A percentile compares a stretch with the other conserved stretches of the same genome.
These are phyloP conservation scores for Geotrichum histeridarum DNA, from an alignment of 1,139 yeast species.

Conservation along the genomic window DNA sequence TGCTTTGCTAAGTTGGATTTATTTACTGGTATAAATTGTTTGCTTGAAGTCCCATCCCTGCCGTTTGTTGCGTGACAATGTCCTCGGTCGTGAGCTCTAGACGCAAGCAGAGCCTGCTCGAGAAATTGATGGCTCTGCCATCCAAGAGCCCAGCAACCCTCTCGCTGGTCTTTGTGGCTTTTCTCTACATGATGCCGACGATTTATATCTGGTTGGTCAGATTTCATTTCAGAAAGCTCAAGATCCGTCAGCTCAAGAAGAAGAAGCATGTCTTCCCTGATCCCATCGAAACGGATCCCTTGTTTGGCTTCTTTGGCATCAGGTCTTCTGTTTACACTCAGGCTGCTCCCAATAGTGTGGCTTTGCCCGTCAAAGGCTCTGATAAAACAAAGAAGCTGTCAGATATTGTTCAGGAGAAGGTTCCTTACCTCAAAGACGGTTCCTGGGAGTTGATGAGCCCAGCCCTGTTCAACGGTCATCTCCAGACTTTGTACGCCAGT, in stretches of 20 bases:
- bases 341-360: constrained; percentile 29
- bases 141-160: background rate
- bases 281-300: background rate
- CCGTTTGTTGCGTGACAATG: too few species aligned
- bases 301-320: constrained; percentile 15
- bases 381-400: constrained; percentile 35
- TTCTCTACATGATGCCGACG: background rate
- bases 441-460: constrained; percentile 43
- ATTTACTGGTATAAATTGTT: too few species aligned
- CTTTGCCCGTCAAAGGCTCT: constrained; percentile 36
- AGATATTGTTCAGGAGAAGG: constrained; percentile 41
- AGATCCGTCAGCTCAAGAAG: background rate
- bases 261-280: background rate
- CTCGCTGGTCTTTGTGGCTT: background rate
- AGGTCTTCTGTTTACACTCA: constrained; percentile 17
- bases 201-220: background rate
- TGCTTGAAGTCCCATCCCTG: too few species aligned
- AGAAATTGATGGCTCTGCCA: background rate
- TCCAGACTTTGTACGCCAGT: constrained; percentile 67
- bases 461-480: constrained; percentile 60
- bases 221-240: background rate
- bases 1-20: too few species aligned
- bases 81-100: too few species aligned
- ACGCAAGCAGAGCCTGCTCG: too few species aligned
- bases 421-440: constrained; percentile 47